phyloP scores from a whole-genome alignment of 2,329 filamentous ascomycete genomes.

The Colletotrichum brevisporum region DNA sequence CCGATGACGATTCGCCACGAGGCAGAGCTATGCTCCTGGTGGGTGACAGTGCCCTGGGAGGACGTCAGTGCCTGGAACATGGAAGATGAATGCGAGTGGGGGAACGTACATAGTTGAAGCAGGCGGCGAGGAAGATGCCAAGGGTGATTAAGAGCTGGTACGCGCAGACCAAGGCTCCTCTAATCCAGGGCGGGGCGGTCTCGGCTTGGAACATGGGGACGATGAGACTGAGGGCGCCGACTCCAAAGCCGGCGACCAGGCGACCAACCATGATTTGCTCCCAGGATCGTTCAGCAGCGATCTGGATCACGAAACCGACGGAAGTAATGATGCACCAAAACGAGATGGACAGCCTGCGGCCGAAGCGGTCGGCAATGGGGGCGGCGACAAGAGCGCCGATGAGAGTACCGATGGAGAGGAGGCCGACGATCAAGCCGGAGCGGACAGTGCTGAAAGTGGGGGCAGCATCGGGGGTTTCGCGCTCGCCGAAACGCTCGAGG shows the following conservation, averaged over 20 bases:
- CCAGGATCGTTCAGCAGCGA: constrained; percentile 69
- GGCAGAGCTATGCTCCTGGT: constrained; percentile 60
- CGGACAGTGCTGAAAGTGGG: constrained; percentile 65
- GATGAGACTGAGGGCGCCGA: constrained; percentile 74
- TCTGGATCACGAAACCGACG: constrained; percentile 77
- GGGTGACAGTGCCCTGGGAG: constrained; percentile 68
- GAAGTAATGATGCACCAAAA: constrained; percentile 73
- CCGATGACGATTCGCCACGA: constrained; percentile 74
- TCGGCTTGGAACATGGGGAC: constrained; percentile 84
- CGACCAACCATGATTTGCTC: constrained; percentile 77
- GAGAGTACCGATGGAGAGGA: constrained; percentile 72
- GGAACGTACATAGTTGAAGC: constrained; percentile 61
- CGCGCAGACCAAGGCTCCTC: constrained; percentile 74
- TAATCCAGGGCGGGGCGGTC: constrained; percentile 75
- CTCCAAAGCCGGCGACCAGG: constrained; percentile 75
- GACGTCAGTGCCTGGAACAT: constrained; percentile 52
- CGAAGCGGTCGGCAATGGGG: constrained; percentile 75
- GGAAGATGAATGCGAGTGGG: background rate
- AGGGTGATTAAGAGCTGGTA: constrained; percentile 82
- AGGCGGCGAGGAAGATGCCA: constrained; percentile 73
- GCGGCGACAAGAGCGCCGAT: constrained; percentile 73
- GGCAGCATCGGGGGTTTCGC: constrained; percentile 51
- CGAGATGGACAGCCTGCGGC: constrained; percentile 74
- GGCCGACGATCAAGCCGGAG: constrained; percentile 71
- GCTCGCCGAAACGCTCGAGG: constrained; percentile 63